Evolutionary conservation across 2,329 filamentous ascomycete species (phyloP), one percentile per base, ranked within the genome.

Genomic region (Ophiosphaerella narmari): DNA sequence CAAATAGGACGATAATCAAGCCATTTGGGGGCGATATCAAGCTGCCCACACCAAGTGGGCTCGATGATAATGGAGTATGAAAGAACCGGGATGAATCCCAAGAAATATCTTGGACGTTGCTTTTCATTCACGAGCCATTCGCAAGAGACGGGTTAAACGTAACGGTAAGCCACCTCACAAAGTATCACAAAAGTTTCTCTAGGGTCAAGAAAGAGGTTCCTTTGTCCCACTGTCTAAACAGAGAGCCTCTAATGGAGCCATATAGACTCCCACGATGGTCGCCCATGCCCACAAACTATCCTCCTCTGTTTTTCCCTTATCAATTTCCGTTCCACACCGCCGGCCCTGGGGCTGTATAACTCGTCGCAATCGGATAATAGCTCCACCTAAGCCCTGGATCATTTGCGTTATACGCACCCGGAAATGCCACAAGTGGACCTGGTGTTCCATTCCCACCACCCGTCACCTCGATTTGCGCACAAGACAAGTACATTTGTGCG

Each of bases 401-500:
- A 33, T 58, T 63, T 13, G 55, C 52, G 38, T 58, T 60, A 71
- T 65, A 77, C 58, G 50, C 76, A 5, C 68, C 76, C 13, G 76
- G 75, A 53, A 78, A 76, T 46, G 72, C 66, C n/a, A 73, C 71
- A 14, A 75, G 52, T 5, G 73, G 71, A 2, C 62, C 60, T 12
- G 75, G 74, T n/a, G 39, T 67, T 40, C 71, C 73, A 43, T 53
- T 67, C 5, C 73, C 73, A 21, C 68, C 65, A 8, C 71, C 71
- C 5, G 67, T 70, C 48, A 79, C 68, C 49, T 75, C 68, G 41
- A 80, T 56, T 60, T 80, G 77, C 0, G 74, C 75, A 57, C 77
- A 79, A 9, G 70, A 70, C 29, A 77, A 69, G 59, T 78, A 79
- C 48, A 78, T 77, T 62, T 79, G 71, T 6, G 71, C 72, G 37